Conservation (phyloP, 495 filamentous ascomycete species). For the Penicillium dipodomyicola region DNA sequence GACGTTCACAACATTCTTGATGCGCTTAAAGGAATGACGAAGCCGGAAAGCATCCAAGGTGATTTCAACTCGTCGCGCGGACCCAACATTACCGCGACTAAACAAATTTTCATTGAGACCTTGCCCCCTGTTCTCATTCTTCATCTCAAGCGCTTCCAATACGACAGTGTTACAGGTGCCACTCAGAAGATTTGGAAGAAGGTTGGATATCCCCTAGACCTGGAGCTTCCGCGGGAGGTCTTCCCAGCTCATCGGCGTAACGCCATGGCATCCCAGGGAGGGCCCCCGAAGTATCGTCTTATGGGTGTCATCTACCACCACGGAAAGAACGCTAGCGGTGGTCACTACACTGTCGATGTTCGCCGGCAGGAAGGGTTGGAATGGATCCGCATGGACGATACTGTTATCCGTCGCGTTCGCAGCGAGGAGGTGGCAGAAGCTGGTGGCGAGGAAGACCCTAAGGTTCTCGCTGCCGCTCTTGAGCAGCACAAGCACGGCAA, state of each 20-base stretch:
- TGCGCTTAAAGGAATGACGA: constrained; percentile 80
- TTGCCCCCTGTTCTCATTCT: constrained; percentile 90
- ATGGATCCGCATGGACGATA: constrained; percentile 96
- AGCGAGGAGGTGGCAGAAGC: constrained; percentile 90
- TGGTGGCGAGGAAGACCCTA: constrained; percentile 74
- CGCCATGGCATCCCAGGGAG: constrained; percentile 57
- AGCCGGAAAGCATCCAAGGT: constrained; percentile 77
- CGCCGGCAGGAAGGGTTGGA: constrained; percentile 88
- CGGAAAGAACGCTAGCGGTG: constrained; percentile 89
- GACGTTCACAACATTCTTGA: constrained; percentile 88
- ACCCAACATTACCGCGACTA: constrained; percentile 72
- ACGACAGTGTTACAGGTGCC: constrained; percentile 76
- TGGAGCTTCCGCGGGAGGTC: constrained; percentile 93
- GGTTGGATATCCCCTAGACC: constrained; percentile 88
- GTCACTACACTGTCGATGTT: constrained; percentile 96
- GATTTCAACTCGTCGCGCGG: constrained; percentile 83
- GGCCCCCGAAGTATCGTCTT: constrained; percentile 75
- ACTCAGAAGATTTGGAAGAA: constrained; percentile 99
- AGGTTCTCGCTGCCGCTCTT: constrained; percentile 60
- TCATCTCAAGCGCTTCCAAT: constrained; percentile 96
- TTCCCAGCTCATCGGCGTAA: constrained; percentile 74
- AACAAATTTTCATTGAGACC: constrained; percentile 93
- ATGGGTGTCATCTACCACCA: constrained; percentile 97
- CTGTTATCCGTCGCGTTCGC: constrained; percentile 77
- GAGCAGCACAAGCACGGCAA: constrained; percentile 63